Percentiles rank a stretch among this genome's conserved stretches.
These are phyloP conservation scores for Tolypocladium ovalisporum DNA, from an alignment of 2,329 filamentous ascomycete species.

Conservation along the genomic window DNA sequence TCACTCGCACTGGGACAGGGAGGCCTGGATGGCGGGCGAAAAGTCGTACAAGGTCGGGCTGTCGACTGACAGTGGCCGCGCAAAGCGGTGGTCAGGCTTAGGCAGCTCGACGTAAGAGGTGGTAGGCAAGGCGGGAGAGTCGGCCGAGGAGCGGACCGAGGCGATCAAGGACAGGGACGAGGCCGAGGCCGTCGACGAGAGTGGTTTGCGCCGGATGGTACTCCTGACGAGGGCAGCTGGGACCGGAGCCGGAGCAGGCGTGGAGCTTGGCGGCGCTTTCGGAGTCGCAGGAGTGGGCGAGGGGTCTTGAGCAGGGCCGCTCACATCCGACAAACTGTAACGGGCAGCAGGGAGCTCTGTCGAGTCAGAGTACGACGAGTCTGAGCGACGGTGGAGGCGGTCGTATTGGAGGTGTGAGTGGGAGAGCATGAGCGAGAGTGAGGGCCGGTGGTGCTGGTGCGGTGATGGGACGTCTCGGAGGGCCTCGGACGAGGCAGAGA, in stretches of 20 bases:
- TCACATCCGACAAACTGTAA: not conserved
- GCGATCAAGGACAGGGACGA: conserved; percentile 33
- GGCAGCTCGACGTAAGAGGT: conserved; percentile 27
- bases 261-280: conserved; percentile 7
- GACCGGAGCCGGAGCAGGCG: conserved; percentile 6
- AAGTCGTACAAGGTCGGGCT: conserved; percentile 54
- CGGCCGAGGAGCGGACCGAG: conserved; percentile 19
- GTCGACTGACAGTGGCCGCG: conserved; percentile 44
- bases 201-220: conserved; percentile 48
- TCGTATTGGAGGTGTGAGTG: conserved; percentile 4
- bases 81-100: conserved; percentile 41
- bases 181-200: conserved; percentile 45
- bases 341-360: not conserved
- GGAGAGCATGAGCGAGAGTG: conserved; percentile 13
- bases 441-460: conserved; percentile 6
- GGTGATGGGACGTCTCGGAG: conserved; percentile 4
- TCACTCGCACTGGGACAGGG: conserved; percentile 14
- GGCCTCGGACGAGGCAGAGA: conserved; percentile 25
- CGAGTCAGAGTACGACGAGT: not conserved
- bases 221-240: conserved; percentile 8
- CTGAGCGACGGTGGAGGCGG: conserved; percentile 2
- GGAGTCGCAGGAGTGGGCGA: not conserved
- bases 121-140: conserved; percentile 8
- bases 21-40: conserved; percentile 18
- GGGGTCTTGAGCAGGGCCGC: not conserved